Evolutionary conservation across 768 basidiomycete species (phyloP).

Genomic region (Mycena kentingensis): DNA sequence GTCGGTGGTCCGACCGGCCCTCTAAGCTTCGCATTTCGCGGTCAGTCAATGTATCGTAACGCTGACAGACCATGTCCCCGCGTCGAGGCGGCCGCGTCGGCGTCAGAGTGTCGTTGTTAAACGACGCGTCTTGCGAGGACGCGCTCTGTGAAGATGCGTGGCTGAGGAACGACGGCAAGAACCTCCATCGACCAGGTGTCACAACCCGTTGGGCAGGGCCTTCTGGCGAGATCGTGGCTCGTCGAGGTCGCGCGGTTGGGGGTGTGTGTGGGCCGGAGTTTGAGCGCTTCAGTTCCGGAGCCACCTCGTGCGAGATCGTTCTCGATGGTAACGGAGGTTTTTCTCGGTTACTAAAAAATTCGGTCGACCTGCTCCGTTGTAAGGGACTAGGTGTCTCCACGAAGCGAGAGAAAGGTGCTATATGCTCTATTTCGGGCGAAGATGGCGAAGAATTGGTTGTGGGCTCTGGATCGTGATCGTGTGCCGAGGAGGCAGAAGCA

Average conservation of each 20-base stretch:
- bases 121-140: constrained; percentile 30
- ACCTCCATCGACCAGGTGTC: constrained; percentile 41
- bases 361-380: constrained; percentile 30
- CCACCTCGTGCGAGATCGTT: constrained; percentile 4
- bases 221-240: constrained; percentile 16
- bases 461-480: constrained; percentile 16
- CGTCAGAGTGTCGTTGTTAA: constrained; percentile 18
- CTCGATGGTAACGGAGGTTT: constrained; percentile 10
- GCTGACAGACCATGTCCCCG: constrained; percentile 74
- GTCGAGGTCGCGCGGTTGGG: constrained; percentile 9
- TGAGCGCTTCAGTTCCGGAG: constrained; percentile 2
- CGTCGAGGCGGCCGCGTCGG: constrained; percentile 39
- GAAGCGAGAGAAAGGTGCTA: constrained; percentile 27
- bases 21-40: constrained; percentile 72
- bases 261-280: constrained; percentile 5
- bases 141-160: constrained; percentile 27
- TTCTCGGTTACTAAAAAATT: constrained; percentile 26
- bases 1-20: constrained; percentile 62
- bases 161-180: constrained; percentile 44
- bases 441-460: constrained; percentile 28
- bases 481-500: constrained; percentile 11
- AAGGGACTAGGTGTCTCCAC: constrained; percentile 18
- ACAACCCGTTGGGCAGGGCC: constrained; percentile 12
- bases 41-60: constrained; percentile 76
- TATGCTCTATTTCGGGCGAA: constrained; percentile 27